Percentiles rank a stretch among this genome's conserved stretches.
phyloP scores from a whole-genome alignment of 2,329 filamentous ascomycete species.

The Blumeria hordei region DNA sequence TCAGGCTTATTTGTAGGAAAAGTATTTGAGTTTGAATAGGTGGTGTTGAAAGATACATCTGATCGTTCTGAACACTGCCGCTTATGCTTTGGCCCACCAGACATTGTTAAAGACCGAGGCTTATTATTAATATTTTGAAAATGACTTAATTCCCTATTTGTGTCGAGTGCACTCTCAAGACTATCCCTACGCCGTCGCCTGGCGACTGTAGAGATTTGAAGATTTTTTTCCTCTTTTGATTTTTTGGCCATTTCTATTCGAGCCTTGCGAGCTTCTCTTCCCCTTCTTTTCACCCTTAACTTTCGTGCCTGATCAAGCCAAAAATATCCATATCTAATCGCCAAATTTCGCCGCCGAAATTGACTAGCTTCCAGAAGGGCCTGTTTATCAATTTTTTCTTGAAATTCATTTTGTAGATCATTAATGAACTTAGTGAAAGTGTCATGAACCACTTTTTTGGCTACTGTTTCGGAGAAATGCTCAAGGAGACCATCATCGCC shows the following conservation, averaged over 20 bases:
- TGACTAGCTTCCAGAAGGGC: slow-evolving; percentile 8
- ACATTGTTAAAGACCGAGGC: slow-evolving; percentile 5
- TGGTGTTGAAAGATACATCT: slow-evolving; percentile 4
- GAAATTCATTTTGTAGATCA: slow-evolving; percentile 7
- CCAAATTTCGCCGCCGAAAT: slow-evolving; percentile 11
- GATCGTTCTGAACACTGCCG: slow-evolving; percentile 7
- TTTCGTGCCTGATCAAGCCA: slow-evolving; percentile 11
- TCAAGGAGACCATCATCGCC: slow-evolving; percentile 14
- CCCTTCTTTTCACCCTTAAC: slow-evolving; percentile 10
- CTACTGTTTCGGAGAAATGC: slow-evolving; percentile 11
- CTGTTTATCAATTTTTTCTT: slow-evolving; percentile 7
- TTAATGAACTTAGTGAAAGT: slow-evolving; percentile 5
- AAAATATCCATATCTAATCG: slow-evolving; percentile 11
- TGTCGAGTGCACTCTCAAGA: slow-evolving; percentile 11
- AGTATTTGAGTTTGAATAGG: slow-evolving; percentile 8
- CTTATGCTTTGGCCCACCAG: slow-evolving; percentile 4
- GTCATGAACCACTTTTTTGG: slow-evolving; percentile 8
- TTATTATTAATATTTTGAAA: slow-evolving; percentile 1
- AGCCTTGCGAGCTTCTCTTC: slow-evolving; percentile 11
- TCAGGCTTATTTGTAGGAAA: slow-evolving; percentile 5
- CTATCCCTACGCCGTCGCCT: slow-evolving; percentile 8
- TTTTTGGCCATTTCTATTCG: slow-evolving; percentile 12
- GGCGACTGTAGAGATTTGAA: slow-evolving; percentile 9
- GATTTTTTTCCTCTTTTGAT: slow-evolving; percentile 11
- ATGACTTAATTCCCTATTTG: slow-evolving; percentile 6